Evolutionary conservation across 78 protist species (phyloP).

Genomic region (Tieghemostelium lacteum): DNA sequence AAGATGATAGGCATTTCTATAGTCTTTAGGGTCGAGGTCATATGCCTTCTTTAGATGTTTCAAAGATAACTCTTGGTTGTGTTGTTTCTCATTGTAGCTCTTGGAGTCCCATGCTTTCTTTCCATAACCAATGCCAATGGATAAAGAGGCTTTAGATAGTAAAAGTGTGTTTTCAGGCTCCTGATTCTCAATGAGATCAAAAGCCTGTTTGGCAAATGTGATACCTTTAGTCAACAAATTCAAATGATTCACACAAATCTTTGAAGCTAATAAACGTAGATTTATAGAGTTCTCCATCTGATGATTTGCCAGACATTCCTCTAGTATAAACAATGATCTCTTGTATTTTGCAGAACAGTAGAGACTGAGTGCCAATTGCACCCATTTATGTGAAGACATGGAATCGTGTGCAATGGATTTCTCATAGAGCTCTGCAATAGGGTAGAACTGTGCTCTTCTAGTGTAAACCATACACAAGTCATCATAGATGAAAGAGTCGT

Average conservation of each 20-base stretch:
- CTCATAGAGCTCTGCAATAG: constrained; percentile 57
- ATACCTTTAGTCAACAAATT: constrained; percentile 57
- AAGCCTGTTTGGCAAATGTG: constrained; percentile 46
- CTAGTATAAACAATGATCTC: constrained; percentile 64
- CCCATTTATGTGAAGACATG: constrained; percentile 57
- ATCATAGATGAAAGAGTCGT: constrained; percentile 21
- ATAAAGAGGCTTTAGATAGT: constrained; percentile 32
- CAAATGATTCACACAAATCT: constrained; percentile 68
- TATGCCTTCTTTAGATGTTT: constrained; percentile 8
- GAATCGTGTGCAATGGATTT: constrained; percentile 38
- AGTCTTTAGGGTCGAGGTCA: constrained; percentile 39
- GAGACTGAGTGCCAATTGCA: constrained; percentile 53
- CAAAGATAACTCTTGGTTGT: constrained; percentile 19
- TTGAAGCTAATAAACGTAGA: constrained; percentile 33
- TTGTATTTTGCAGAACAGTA: constrained; percentile 54
- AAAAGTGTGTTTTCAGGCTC: constrained; percentile 11
- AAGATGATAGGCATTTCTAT: constrained; percentile 39
- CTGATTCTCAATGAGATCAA: not conserved
- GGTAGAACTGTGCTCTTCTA: constrained; percentile 51
- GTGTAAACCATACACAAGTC: constrained; percentile 48
- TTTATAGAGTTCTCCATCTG: constrained; percentile 23
- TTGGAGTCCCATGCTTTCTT: constrained; percentile 54
- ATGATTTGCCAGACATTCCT: constrained; percentile 50
- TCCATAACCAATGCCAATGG: constrained; percentile 62
- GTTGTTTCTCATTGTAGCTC: constrained; percentile 45